Percentiles rank a stretch among this genome's conserved stretches.
phyloP scores from a whole-genome alignment of 2,329 filamentous ascomycete genomes.

The Leptographium lundbergii region DNA sequence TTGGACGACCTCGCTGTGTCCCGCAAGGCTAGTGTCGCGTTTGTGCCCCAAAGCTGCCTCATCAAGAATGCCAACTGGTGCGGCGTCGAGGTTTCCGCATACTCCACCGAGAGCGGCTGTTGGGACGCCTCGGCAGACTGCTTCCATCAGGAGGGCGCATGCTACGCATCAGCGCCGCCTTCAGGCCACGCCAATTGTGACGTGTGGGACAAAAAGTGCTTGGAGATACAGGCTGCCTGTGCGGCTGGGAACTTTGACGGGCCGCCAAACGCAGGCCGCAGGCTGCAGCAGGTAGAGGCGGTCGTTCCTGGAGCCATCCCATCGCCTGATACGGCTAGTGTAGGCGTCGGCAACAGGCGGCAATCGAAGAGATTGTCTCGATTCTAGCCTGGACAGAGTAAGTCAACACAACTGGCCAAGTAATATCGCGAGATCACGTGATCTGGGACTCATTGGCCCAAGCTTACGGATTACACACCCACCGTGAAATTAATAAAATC shows the following conservation, averaged over 20 bases:
- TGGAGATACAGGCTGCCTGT: constrained; percentile 30
- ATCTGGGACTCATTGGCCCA: constrained; percentile 11
- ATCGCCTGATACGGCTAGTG: neutral
- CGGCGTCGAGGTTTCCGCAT: constrained; percentile 45
- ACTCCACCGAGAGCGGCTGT: constrained; percentile 43
- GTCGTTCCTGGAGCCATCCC: constrained; percentile 22
- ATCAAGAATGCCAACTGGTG: constrained; percentile 64
- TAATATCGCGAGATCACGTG: neutral
- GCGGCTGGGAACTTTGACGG: constrained; percentile 29
- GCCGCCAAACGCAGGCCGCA: constrained; percentile 30
- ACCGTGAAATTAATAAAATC: constrained; percentile 5
- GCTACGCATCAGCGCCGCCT: constrained; percentile 45
- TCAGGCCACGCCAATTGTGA: constrained; percentile 48
- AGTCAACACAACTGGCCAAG: neutral
- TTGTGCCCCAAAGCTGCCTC: constrained; percentile 41
- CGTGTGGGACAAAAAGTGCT: constrained; percentile 51
- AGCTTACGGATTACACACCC: neutral
- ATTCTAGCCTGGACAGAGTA: neutral
- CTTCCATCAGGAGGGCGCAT: constrained; percentile 46
- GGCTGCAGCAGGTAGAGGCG: constrained; percentile 21
- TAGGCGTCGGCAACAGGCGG: neutral
- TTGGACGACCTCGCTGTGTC: neutral
- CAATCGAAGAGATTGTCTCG: neutral
- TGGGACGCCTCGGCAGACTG: constrained; percentile 43
- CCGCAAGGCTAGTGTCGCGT: constrained; percentile 26